Base-by-base conservation (phyloP, 2,329 filamentous ascomycete species). In the Penicillium sp. region DNA sequence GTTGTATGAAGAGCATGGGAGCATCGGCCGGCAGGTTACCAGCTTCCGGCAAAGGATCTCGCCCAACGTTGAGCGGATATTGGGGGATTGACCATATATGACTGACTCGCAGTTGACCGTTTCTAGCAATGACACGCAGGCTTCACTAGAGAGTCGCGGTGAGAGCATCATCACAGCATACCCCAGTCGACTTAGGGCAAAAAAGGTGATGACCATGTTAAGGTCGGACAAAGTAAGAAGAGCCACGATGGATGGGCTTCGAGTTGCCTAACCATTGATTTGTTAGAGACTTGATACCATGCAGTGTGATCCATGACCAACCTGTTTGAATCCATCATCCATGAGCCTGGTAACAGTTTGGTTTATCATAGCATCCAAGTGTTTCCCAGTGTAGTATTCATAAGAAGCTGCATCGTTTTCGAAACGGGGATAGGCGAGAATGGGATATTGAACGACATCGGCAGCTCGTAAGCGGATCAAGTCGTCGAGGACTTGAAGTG, bases 151-250 rank as follows among this genome's bases (percentile, higher is more conserved):
- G 6, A 80, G 66, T 22, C 78, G 74, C 32, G 74, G 74, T 4
- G 77, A 80, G 26, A 79, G 64, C 53, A 74, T 74, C 66, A 80
- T 71, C 7, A 74, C 69, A 13, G 72, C 75, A 53, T 76, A 78
- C 26, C 77, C 78, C 5, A 79, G 60, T n/a, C 76, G 70, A 53
- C 73, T 76, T 9, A 80, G 65, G 10, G 77, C 78, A 49, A 79
- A 78, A 45, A 78, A 72, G 7, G 73, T 72, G 51, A 78, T 59
- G 8, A 78, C 68, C 66, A 75, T 79, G 14, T 72, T 70, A 5
- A 79, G 61, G 48, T 79, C 73, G 0, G 78, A 78, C 11, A 68
- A 62, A 0, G 74, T 74, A 35, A 78, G 70, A 4, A 79, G 64
- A 3, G 75, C 75, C 5, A 79, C 67, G 3, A 72, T 62, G 5